Conservation (phyloP, 345 rosid genomes). For the Balakata baccata region DNA sequence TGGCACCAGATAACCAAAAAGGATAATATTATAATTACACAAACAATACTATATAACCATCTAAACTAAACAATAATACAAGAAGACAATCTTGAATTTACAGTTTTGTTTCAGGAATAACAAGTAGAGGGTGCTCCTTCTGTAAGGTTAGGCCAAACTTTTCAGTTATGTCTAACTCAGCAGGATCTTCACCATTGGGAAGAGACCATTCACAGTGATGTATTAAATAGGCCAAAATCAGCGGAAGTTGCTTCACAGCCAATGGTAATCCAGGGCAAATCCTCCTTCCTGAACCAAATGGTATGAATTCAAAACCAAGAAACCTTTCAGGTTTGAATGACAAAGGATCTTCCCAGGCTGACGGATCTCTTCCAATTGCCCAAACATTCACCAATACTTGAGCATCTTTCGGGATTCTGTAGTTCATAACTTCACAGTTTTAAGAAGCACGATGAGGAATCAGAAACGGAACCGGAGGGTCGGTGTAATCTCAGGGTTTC, state of each 20-base stretch:
- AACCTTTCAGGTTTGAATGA: conserved; percentile 23
- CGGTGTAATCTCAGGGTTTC: conserved; percentile 23
- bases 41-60: too few relatives aligned
- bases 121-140: conserved; percentile 5
- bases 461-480: conserved; percentile 17
- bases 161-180: conserved; percentile 1
- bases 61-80: background rate
- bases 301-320: conserved; percentile 8
- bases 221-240: conserved; percentile 13
- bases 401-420: conserved; percentile 15
- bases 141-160: conserved; percentile 10
- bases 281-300: conserved; percentile 24
- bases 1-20: too few relatives aligned
- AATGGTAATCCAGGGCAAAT: conserved; percentile 17
- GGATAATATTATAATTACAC: too few relatives aligned
- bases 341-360: conserved; percentile 16
- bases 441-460: conserved; percentile 13
- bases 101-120: background rate
- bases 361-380: conserved; percentile 20
- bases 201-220: conserved; percentile 19
- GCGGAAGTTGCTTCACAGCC: conserved; percentile 7
- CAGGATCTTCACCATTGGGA: conserved; percentile 12
- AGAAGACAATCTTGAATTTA: background rate
- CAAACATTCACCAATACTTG: conserved; percentile 18
- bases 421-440: conserved; percentile 20